Base-by-base conservation (phyloP, 1,139 yeast species). In the Sugiyamaella neomexicana region DNA sequence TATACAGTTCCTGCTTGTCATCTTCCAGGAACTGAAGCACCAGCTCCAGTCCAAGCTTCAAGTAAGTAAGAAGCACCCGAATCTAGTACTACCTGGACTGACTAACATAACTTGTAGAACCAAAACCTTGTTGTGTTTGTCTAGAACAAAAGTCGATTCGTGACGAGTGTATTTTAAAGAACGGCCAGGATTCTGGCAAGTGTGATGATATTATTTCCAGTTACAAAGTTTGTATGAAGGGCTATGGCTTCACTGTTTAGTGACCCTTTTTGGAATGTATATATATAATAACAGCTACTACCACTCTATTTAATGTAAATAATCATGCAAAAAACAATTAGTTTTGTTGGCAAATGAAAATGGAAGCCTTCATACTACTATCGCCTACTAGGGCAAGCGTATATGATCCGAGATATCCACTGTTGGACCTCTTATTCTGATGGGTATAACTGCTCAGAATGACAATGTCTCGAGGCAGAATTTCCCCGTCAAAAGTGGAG, bases 41-140 rank as follows among this genome's bases (percentile, higher is more conserved):
- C 49, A 13, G 49, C 49, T 12, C 49, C 52, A 36, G 46, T 37
- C 37, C 34, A 41, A 40, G 42, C 36, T 1, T 49, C 52, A 5
- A 49, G 52, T 49, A 42, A 49, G 52, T 49, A 38, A 38, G 6
- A 10, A 15, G 25, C 3, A 20, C 3, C 25, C 25, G 25, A 20
- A 20, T 20, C 25, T 20, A 12, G 23, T 5, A 29, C 3, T 29
- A 29, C 34, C n/a, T n/a, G n/a, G n/a, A 9, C 32, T 15, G 16
- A 47, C 52, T 31, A 41, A 27, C 43, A 46, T 1, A 34, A 16
- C 16, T 5, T 31, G n/a, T 32, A 62, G 65, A 88, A 69, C 95
- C 95, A 62, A 93, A 91, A 75, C 97, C 99, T 58, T 93, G 99
- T 73, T 93, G 99, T 67, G 98, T 93, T 31, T 93, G 99, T 72